A percentile compares a stretch with the other conserved stretches of the same genome.
Conservation (phyloP, 164 flowering plant genomes). For the Pachysandra terminalis region DNA sequence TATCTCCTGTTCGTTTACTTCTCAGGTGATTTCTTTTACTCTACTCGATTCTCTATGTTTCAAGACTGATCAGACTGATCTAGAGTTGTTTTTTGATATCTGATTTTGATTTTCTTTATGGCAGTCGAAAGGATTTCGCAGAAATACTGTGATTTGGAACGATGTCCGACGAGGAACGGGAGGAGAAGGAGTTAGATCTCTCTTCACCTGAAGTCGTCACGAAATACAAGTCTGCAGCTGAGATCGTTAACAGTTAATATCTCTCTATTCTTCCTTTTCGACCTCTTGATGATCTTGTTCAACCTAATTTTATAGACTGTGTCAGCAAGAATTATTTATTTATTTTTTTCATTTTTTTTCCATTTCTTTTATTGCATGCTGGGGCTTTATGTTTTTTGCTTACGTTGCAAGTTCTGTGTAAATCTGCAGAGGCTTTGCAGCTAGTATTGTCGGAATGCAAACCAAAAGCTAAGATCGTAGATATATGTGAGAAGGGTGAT, state of each 20-base stretch:
- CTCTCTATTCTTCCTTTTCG: conserved; percentile 1
- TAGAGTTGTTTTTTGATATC: background rate
- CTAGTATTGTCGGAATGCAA: conserved; percentile 63
- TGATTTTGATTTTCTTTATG: conserved; percentile 3
- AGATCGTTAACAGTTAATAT: conserved; percentile 61
- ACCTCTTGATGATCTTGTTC: background rate
- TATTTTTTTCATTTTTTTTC: no score
- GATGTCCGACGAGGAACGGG: conserved; percentile 83
- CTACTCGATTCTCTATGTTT: background rate
- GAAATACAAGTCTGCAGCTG: conserved; percentile 85
- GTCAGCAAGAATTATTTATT: no score
- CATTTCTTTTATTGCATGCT: no score
- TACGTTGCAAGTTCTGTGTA: no score
- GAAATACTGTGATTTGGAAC: conserved; percentile 1
- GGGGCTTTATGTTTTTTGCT: no score
- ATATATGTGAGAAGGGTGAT: conserved; percentile 75
- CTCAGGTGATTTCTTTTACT: background rate
- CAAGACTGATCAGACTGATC: no score
- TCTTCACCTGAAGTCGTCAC: conserved; percentile 78
- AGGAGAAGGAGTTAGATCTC: conserved; percentile 89
- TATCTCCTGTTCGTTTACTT: background rate
- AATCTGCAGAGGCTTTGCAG: conserved; percentile 75
- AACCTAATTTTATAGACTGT: no score
- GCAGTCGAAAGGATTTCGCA: background rate
- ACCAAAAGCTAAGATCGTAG: conserved; percentile 71